A percentile compares a stretch with the other conserved stretches of the same genome.
phyloP scores from a whole-genome alignment of 1,284 basidiomycete genomes.

The Sanghuangporus weigelae region DNA sequence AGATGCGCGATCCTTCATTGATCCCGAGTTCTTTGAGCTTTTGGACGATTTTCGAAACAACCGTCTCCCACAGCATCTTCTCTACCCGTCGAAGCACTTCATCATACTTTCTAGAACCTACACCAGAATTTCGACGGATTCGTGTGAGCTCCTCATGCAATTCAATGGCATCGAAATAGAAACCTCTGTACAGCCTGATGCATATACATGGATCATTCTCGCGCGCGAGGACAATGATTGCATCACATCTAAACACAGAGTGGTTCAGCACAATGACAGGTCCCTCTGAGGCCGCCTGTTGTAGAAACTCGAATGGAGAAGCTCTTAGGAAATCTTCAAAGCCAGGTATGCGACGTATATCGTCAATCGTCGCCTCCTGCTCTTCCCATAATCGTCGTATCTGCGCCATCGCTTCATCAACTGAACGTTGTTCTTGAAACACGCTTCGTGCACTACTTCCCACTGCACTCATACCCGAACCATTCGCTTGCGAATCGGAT shows the following conservation, averaged over 20 bases:
- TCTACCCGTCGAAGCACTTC: slow-evolving; percentile 22
- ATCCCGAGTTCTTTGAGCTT: slow-evolving; percentile 19
- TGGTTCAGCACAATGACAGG: slow-evolving; percentile 9
- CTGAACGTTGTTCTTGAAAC: not conserved
- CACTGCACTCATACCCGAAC: not conserved
- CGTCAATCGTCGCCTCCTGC: slow-evolving; percentile 2
- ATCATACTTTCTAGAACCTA: slow-evolving; percentile 12
- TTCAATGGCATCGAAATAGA: not conserved
- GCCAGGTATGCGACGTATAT: slow-evolving; percentile 10
- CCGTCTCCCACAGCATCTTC: slow-evolving; percentile 27
- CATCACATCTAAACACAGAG: slow-evolving; percentile 3
- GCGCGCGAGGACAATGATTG: not conserved
- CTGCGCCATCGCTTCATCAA: not conserved
- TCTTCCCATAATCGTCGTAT: not conserved
- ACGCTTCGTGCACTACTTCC: not conserved
- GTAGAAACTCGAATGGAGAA: slow-evolving; percentile 9
- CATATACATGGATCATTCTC: not conserved
- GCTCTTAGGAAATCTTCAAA: slow-evolving; percentile 9
- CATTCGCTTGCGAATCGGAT: not conserved
- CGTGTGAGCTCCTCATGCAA: not conserved
- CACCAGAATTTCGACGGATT: not conserved
- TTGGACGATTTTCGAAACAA: slow-evolving; percentile 29
- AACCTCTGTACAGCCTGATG: not conserved
- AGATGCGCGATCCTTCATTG: slow-evolving; percentile 29
- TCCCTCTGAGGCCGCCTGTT: slow-evolving; percentile 10